These are phyloP conservation scores for Cucurbita argyrosperma DNA, from an alignment of 306 rosid genomes.

Conservation along the genomic window DNA sequence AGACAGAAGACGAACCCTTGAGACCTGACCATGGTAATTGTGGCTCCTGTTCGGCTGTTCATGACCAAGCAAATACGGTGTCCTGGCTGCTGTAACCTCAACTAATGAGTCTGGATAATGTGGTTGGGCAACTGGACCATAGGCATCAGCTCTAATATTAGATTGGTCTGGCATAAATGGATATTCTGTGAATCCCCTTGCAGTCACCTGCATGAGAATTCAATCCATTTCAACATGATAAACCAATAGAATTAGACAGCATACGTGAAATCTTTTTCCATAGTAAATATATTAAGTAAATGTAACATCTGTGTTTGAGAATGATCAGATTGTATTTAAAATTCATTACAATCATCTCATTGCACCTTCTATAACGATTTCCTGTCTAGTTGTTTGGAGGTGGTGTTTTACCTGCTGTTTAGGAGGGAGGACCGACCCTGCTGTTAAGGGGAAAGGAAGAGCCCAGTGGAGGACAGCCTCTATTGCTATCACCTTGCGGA, in stretches of 20 bases:
- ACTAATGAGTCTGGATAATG: conserved; percentile 46
- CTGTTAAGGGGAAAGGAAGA: not conserved
- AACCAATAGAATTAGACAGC: conserved; percentile 5
- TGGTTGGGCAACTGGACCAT: conserved; percentile 51
- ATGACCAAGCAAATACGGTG: conserved; percentile 44
- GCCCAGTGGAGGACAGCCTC: not conserved
- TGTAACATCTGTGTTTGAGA: not conserved
- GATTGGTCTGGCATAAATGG: conserved; percentile 56
- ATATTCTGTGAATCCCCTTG: conserved; percentile 61
- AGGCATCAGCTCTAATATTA: conserved; percentile 40
- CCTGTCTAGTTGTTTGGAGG: not conserved
- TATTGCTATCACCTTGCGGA: not conserved
- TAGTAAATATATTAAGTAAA: not conserved
- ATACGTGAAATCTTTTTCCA: not conserved
- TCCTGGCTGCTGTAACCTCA: conserved; percentile 55
- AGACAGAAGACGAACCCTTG: conserved; percentile 55
- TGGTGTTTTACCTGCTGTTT: not conserved
- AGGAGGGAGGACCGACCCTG: not conserved
- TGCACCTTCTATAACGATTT: not conserved
- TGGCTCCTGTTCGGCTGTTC: conserved; percentile 58
- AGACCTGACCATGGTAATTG: conserved; percentile 40
- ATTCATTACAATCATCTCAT: not conserved
- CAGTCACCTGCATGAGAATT: conserved; percentile 42
- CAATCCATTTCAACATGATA: conserved; percentile 21
- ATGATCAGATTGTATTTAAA: not conserved